Evolutionary conservation across 495 filamentous ascomycete species (phyloP).

Genomic region (Podospora pseudopauciseta): DNA sequence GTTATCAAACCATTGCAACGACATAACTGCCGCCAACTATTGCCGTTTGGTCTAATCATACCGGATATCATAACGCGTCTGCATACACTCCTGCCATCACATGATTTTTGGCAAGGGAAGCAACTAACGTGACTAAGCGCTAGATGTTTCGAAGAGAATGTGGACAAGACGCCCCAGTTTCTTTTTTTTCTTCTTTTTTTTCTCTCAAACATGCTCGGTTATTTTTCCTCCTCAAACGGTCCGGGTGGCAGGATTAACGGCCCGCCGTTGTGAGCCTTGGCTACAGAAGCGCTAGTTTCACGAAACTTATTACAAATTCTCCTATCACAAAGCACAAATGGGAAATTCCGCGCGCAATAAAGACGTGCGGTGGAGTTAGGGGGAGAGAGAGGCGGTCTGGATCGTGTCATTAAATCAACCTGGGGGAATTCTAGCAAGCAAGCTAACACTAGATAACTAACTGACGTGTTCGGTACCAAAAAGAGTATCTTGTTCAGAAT

Average conservation of each 20-base stretch:
- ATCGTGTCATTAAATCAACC: background rate
- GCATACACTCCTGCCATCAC: background rate
- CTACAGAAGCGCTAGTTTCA: background rate
- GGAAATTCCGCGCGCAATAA: background rate
- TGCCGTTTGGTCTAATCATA: background rate
- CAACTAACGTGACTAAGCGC: background rate
- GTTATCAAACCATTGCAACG: background rate
- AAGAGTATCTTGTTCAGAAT: background rate
- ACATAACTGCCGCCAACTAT: background rate
- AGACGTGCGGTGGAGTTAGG: background rate
- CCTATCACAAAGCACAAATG: background rate
- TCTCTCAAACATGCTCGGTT: background rate
- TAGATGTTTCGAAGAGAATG: background rate
- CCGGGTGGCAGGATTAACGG: background rate
- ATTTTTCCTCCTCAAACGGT: constrained; percentile 2
- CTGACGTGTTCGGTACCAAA: background rate
- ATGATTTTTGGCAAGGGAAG: background rate
- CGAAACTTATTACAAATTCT: background rate
- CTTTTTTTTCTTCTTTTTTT: background rate
- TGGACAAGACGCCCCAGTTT: background rate
- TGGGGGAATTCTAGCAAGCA: background rate
- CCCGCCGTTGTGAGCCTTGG: background rate
- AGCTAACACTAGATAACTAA: background rate
- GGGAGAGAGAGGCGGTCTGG: background rate
- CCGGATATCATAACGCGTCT: background rate